Evolutionary conservation across 352 stramenopile species (phyloP).

Genomic region (Globisporangium cederbergense): DNA sequence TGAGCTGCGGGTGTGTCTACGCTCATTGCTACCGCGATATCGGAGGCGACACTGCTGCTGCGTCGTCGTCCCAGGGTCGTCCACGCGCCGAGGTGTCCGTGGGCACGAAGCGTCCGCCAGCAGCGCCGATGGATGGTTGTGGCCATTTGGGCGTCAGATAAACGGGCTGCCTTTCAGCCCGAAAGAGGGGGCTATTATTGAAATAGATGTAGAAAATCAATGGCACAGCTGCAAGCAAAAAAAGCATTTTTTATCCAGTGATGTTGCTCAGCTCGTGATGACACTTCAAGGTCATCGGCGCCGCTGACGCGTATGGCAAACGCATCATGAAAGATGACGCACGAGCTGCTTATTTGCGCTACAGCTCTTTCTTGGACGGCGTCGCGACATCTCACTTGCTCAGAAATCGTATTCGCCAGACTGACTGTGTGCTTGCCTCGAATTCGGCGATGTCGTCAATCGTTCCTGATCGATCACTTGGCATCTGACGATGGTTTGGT

Average conservation of each 20-base stretch:
- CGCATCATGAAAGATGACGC: too few relatives aligned
- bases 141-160: constrained; percentile 11
- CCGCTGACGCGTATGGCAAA: too few relatives aligned
- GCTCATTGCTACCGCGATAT: neutral
- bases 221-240: neutral
- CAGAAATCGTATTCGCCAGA: too few relatives aligned
- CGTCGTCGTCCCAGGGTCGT: constrained; percentile 3
- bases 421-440: too few relatives aligned
- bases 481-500: too few relatives aligned
- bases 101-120: constrained; percentile 4
- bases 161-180: neutral
- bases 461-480: too few relatives aligned
- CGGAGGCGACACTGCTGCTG: neutral
- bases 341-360: too few relatives aligned
- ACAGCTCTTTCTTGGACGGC: too few relatives aligned
- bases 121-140: constrained; percentile 16
- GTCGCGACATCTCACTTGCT: too few relatives aligned
- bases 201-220: neutral
- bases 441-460: too few relatives aligned
- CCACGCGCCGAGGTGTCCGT: constrained; percentile 4
- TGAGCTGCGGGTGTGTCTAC: neutral
- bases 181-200: constrained; percentile 5
- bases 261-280: neutral
- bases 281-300: neutral
- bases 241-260: neutral